Evolutionary conservation across 352 stramenopile species (phyloP), one percentile per base, ranked within the genome.

Genomic region (Phytophthora hibernalis): DNA sequence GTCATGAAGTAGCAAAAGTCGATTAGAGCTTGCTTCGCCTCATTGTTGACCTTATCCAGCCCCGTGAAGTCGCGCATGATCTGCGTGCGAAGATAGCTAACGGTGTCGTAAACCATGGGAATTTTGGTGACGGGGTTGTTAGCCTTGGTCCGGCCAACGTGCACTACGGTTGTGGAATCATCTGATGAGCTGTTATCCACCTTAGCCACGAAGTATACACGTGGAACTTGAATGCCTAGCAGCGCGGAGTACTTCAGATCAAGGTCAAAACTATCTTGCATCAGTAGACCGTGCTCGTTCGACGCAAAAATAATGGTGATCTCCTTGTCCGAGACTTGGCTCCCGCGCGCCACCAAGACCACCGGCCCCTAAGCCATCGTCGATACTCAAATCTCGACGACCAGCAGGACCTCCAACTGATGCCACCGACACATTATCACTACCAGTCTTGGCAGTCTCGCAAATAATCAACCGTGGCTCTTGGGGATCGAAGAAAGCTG

Each of bases 1-100:
- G 93, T 97, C 55, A 98, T 93, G 67, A 96, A 97, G 73, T 97
- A 98, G 60, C 87, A 98, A 65, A 99, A 99, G 61, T 98, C 92
- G 44, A 99, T 88, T 21, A 99, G 72, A 22, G 95, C 95, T 58
- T 87, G 76, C 4, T 89, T 83, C 4, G 87, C 93, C 5, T 93
- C 75, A 2, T 90, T 86, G 49, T 98, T 93, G 7, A 97, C 83
- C 38, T 97, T 92, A 67, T 97, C 89, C 18, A 97, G 74, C 0
- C 94, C 94, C 11, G 93, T 86, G 75, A 98, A 99, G 67, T 98
- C 95, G 26, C 93, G 82, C 93, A 98, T 98, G 44, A 95, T 87
- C 67, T 90, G 85, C 6, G 81, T 85, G 35, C 85, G 72, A 48
- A 97, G 44, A 50, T 91, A 90, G 31, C 68, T 80, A 26, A 80